These are phyloP conservation scores for Apiospora koreana DNA, from an alignment of 2,329 filamentous ascomycete species.

Conservation along the genomic window DNA sequence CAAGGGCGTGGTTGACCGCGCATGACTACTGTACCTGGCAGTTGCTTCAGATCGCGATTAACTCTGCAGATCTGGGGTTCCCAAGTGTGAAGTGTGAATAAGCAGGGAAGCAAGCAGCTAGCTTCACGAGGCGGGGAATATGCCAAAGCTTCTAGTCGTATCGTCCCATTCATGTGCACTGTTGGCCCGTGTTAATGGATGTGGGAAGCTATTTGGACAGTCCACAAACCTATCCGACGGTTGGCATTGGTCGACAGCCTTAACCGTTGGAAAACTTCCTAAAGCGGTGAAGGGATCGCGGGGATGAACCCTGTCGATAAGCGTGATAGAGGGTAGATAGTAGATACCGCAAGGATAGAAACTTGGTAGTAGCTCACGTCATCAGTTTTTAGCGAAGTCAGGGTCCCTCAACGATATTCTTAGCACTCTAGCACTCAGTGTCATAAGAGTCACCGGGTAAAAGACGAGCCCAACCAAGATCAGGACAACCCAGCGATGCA, in stretches of 20 bases:
- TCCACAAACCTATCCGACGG: background rate
- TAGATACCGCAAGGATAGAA: background rate
- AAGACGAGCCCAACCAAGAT: background rate
- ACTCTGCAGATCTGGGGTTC: conserved; percentile 2
- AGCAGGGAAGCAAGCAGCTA: background rate
- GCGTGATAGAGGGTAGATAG: background rate
- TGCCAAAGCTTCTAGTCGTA: background rate
- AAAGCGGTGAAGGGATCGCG: background rate
- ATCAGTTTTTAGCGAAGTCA: background rate
- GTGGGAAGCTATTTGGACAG: background rate
- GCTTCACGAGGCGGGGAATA: background rate
- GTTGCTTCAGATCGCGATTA: conserved; percentile 4
- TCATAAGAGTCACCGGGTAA: background rate
- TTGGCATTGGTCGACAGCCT: background rate
- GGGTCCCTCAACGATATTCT: background rate
- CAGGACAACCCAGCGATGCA: background rate
- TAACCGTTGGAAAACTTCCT: conserved; percentile 7
- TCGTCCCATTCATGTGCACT: background rate
- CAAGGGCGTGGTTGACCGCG: background rate
- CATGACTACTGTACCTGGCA: background rate
- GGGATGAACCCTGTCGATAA: conserved; percentile 5
- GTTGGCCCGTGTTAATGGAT: background rate
- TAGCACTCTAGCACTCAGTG: background rate
- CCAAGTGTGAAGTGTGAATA: background rate
- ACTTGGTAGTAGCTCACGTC: conserved; percentile 4